Evolutionary conservation across 495 filamentous ascomycete species (phyloP), one percentile per base, ranked within the genome.

Genomic region (Podospora appendiculata): DNA sequence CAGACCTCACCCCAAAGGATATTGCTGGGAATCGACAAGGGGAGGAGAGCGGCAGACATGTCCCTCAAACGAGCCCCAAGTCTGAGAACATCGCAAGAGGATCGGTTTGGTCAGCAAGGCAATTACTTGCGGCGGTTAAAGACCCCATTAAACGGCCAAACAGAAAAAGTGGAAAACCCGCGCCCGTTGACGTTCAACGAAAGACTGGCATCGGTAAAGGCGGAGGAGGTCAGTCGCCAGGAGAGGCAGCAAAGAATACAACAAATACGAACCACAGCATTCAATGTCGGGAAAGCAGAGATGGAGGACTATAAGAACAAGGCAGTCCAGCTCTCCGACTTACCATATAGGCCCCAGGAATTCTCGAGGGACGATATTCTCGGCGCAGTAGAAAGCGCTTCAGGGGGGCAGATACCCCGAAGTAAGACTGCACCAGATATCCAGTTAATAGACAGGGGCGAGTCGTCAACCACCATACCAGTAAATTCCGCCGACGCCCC

Each of bases 11-110:
- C 93, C 9, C 81, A 85, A 19, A 78, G 94, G 55, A 80, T 89
- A 17, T 61, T 90, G 9, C 68, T 98, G 10, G 93, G 94, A 3
- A 94, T 98, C 43, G 90, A 96, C 63, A 94, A 93, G 62, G 89
- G 89, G 1, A 74, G 89, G 40, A 86, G 77, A 54, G 91, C 86
- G 6, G 80, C 78, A 39, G 89, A 96, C 62, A 79, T 98, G 39
- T 96, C 92, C 4, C 68, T 98, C 32, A 90, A 86, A 62, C 76
- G 89, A 54, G 84, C 89, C 0, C 80, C 86, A 51, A 74, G 67
- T 57, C 58, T 66, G 43, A 69, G 61, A 43, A 74, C 58, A 41
- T 17, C 53, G 17, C 47, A 58, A n/a, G 65, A 72, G 10, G 58
- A 59, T 10, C 55, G 50, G 14, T 52, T 41, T 18, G 53, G 53